Conservation (phyloP, 768 basidiomycete species). For the Kwoniella dendrophila region DNA sequence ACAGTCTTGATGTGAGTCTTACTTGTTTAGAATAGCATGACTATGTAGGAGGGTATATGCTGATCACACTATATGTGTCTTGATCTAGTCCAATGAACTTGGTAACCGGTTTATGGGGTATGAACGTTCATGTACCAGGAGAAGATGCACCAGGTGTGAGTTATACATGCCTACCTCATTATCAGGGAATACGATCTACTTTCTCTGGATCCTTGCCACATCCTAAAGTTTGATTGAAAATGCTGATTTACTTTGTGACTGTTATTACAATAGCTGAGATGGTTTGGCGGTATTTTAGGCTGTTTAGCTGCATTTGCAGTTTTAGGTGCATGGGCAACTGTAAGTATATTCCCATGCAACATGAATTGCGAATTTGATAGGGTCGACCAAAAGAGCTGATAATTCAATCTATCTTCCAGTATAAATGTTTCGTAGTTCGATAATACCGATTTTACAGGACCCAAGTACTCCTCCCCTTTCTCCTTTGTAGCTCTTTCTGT, state of each 20-base stretch:
- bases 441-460: not conserved
- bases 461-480: too few species aligned
- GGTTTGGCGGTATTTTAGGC: slow-evolving; percentile 87
- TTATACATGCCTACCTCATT: too few species aligned
- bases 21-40: not conserved
- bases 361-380: too few species aligned
- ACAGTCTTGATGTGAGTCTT: slow-evolving; percentile 89
- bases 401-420: slow-evolving; percentile 1
- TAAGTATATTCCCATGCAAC: slow-evolving; percentile 20
- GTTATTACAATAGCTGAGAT: slow-evolving; percentile 60
- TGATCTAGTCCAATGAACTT: slow-evolving; percentile 64
- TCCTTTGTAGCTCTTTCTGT: too few species aligned
- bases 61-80: not conserved
- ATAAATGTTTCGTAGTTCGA: slow-evolving; percentile 27
- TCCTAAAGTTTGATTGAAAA: not conserved
- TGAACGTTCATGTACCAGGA: slow-evolving; percentile 93
- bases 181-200: slow-evolving; percentile 1
- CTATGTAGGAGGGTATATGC: too few species aligned
- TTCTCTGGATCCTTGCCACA: slow-evolving; percentile 13
- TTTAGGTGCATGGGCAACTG: slow-evolving; percentile 62
- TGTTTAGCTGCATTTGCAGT: slow-evolving; percentile 77
- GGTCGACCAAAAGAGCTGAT: too few species aligned
- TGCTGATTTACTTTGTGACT: not conserved
- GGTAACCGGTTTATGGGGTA: slow-evolving; percentile 95
- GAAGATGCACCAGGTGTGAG: slow-evolving; percentile 58